A percentile compares a stretch with the other conserved stretches of the same genome.
phyloP scores from a whole-genome alignment of 495 filamentous ascomycete species.

The Jackrogersella minutella region DNA sequence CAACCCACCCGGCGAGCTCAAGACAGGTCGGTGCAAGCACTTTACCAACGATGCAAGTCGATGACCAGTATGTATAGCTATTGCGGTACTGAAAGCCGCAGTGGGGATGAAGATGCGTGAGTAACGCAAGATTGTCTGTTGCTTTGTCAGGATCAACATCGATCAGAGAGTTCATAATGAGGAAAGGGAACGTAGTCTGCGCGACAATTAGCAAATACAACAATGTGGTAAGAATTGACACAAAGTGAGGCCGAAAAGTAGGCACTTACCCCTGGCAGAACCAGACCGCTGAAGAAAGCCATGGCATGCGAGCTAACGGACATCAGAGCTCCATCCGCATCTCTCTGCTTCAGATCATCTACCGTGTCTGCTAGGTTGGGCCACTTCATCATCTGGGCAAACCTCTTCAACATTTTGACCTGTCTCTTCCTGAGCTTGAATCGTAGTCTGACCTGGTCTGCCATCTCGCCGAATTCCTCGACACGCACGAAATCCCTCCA shows the following conservation, averaged over 20 bases:
- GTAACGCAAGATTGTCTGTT: conserved; percentile 64
- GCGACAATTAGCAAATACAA: conserved; percentile 16
- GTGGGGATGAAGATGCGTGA: conserved; percentile 67
- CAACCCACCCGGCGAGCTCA: conserved; percentile 73
- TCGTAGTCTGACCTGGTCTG: conserved; percentile 59
- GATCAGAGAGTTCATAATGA: conserved; percentile 76
- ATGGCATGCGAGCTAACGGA: conserved; percentile 69
- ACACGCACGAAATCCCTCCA: conserved; percentile 73
- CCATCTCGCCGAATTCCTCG: conserved; percentile 54
- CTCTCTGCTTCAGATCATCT: conserved; percentile 63
- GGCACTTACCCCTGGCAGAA: conserved; percentile 66
- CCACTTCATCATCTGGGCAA: conserved; percentile 76
- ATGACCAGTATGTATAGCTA: conserved; percentile 74
- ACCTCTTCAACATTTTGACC: conserved; percentile 68
- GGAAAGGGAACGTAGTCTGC: conserved; percentile 67
- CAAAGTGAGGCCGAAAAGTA: background rate
- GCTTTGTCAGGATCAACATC: conserved; percentile 71
- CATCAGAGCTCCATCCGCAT: conserved; percentile 62
- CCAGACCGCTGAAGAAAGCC: conserved; percentile 75
- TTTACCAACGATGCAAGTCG: conserved; percentile 73
- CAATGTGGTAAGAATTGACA: background rate
- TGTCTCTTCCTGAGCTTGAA: conserved; percentile 67
- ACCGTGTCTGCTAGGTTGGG: conserved; percentile 71
- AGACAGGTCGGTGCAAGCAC: conserved; percentile 79
- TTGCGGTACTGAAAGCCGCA: conserved; percentile 76